A percentile compares a stretch with the other conserved stretches of the same genome.
Evolutionary conservation across 257 asterid species (phyloP).

Genomic region (Osmanthus fragrans): DNA sequence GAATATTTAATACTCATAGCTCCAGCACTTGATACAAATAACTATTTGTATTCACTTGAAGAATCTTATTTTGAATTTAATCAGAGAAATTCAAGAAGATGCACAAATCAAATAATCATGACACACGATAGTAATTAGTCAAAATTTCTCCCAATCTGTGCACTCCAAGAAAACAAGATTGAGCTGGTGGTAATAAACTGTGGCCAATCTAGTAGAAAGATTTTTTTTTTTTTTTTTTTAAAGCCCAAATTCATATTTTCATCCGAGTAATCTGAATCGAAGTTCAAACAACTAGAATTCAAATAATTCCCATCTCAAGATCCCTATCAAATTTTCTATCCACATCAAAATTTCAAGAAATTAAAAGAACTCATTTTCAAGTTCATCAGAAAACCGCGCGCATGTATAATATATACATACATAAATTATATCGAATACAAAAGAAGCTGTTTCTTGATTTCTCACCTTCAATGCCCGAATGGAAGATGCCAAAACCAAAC

Average conservation of each 20-base stretch:
- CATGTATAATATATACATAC: background rate
- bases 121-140: background rate
- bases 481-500: constrained; percentile 56
- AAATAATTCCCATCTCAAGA: background rate
- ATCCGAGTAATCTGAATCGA: background rate
- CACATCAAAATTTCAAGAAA: background rate
- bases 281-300: background rate
- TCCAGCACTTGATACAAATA: background rate
- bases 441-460: background rate
- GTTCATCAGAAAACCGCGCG: background rate
- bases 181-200: background rate
- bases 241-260: background rate
- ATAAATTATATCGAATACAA: background rate
- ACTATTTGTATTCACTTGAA: background rate
- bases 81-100: background rate
- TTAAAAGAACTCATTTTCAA: background rate
- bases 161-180: background rate
- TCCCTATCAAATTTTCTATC: background rate
- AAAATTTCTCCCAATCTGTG: background rate
- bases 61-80: background rate
- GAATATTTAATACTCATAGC: background rate
- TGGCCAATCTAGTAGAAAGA: background rate
- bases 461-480: constrained; percentile 61
- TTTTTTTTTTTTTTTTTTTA: too few relatives aligned
- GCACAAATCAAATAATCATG: background rate